Evolutionary conservation across 306 rosid genomes (phyloP), one percentile per base, ranked within the genome.

Genomic region (Carpinus viminea): DNA sequence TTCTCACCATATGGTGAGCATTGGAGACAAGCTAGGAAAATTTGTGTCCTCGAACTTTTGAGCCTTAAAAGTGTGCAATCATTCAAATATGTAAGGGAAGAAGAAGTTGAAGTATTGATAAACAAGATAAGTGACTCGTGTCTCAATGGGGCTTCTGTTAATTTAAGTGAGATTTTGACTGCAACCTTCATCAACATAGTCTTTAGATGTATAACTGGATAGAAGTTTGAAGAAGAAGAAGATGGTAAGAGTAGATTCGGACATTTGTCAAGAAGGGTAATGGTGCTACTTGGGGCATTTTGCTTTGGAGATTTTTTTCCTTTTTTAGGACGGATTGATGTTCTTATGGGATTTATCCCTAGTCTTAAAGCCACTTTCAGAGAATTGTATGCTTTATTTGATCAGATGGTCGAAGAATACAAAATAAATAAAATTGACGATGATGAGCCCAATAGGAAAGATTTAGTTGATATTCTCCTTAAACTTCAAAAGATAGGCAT

Each of bases 381-480:
- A 55, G 65, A 57, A 17, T 0, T 55, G 0, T 70, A 77, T 74
- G 8, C 52, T 7, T 76, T 80, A 57, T n/a, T 76, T 5, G 64
- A 76, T 2, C 43, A 47, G 16, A 17, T 81, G 17, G 4, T 72
- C 54, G 68, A 48, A 17, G 73, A 60, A 7, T 66, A 48, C 21
- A 60, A 59, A 20, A 60, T 26, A 55, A 24, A 17, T 1, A 48
- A 4, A 3, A 10, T 12, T 0, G 69, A 55, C 1, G 54, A 41
- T 5, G 38, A 48, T 2, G 31, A 52, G 48, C 51, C 68, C 2
- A 24, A 79, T 2, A 28, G 53, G 7, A 75, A 77, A 55, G 83
- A 84, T 51, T 84, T 86, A 3, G 52, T 84, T 36, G 86, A 75
- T 17, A 75, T 78, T 56, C 81, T 89, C 3, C 84, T 78, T 15